Conservation (phyloP, 2,329 filamentous ascomycete species). For the Aspergillus caelatus region DNA sequence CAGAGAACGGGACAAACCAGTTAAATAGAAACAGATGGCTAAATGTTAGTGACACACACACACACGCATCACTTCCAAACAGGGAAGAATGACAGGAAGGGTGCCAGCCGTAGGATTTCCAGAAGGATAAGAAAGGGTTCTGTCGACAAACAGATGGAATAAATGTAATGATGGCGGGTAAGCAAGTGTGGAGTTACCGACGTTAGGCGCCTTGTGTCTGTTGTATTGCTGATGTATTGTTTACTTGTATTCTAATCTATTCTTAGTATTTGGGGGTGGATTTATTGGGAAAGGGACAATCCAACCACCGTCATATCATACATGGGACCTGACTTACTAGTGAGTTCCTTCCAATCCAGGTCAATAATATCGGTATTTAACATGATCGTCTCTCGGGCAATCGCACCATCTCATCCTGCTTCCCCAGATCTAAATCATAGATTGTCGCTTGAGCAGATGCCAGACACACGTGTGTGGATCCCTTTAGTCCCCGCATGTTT, state of each 20-base stretch:
- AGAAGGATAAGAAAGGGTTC: not conserved
- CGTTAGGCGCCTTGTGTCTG: not conserved
- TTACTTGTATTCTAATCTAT: slow-evolving; percentile 5
- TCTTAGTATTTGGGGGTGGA: not conserved
- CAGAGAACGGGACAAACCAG: not conserved
- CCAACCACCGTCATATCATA: not conserved
- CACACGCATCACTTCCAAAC: not conserved
- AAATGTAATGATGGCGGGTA: slow-evolving; percentile 1
- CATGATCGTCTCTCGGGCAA: not conserved
- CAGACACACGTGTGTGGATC: slow-evolving; percentile 1
- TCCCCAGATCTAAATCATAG: not conserved
- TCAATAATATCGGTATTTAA: not conserved
- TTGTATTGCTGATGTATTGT: slow-evolving; percentile 1
- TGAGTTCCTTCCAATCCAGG: not conserved
- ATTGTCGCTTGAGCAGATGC: not conserved
- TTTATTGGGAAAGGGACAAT: not conserved
- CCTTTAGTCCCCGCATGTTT: not conserved
- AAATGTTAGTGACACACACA: not conserved
- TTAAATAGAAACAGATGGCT: slow-evolving; percentile 6
- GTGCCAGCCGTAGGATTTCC: not conserved
- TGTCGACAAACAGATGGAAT: not conserved
- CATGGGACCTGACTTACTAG: not conserved
- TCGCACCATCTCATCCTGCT: not conserved
- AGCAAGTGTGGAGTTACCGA: slow-evolving; percentile 1
- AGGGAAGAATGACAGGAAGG: not conserved